These are phyloP conservation scores for Colletotrichum noveboracense DNA, from an alignment of 2,329 filamentous ascomycete genomes.

Conservation along the genomic window DNA sequence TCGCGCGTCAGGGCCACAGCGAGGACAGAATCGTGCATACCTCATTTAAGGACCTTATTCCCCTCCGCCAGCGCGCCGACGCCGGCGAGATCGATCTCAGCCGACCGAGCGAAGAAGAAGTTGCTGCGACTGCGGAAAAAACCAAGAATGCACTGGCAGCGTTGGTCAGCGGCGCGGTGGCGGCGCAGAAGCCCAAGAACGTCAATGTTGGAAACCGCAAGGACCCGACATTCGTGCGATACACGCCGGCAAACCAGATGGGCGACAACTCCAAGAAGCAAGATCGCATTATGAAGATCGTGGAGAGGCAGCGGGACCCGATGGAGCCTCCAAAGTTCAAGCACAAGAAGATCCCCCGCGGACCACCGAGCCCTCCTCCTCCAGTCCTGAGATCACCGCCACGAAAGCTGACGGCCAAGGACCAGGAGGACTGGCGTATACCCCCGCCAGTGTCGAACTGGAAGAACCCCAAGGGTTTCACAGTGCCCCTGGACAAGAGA, in stretches of 20 bases:
- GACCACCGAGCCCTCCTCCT: constrained; percentile 89
- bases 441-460: constrained; percentile 91
- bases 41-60: constrained; percentile 96
- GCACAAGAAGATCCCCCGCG: constrained; percentile 96
- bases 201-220: constrained; percentile 81
- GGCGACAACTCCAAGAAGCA: constrained; percentile 85
- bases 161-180: constrained; percentile 83
- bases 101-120: constrained; percentile 83
- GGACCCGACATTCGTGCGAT: constrained; percentile 92
- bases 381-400: constrained; percentile 96
- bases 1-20: constrained; percentile 86
- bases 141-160: constrained; percentile 86
- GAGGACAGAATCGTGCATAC: constrained; percentile 87
- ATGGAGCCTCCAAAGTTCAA: constrained; percentile 99
- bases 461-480: constrained; percentile 99
- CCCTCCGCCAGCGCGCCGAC: constrained; percentile 89
- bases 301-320: constrained; percentile 90
- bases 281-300: constrained; percentile 98
- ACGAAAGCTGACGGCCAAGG: constrained; percentile 92
- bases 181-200: constrained; percentile 95
- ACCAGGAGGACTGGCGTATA: constrained; percentile 95
- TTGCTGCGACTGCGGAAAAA: constrained; percentile 82
- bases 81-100: constrained; percentile 89
- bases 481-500: constrained; percentile 93
- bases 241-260: constrained; percentile 97